phyloP scores from a whole-genome alignment of 352 stramenopile genomes.

The Pythium sp. region DNA sequence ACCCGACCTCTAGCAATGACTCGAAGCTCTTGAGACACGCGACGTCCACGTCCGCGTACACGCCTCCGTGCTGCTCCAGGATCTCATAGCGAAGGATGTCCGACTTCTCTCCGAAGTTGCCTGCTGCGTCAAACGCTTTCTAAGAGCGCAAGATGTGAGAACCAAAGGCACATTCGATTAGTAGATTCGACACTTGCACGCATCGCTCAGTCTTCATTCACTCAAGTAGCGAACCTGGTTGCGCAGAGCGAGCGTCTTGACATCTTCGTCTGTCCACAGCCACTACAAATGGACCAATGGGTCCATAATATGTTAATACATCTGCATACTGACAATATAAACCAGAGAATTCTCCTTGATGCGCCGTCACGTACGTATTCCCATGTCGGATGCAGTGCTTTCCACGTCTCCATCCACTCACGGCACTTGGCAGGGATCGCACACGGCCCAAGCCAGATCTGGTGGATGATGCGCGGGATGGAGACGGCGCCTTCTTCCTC shows the following conservation, averaged over 20 bases:
- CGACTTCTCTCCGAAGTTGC: conserved; percentile 68
- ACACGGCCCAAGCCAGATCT: conserved; percentile 62
- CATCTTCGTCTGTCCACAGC: conserved; percentile 52
- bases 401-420: conserved; percentile 48
- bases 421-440: conserved; percentile 26
- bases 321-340: not conserved
- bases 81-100: conserved; percentile 80
- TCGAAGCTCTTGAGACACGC: conserved; percentile 56
- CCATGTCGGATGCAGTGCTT: conserved; percentile 35
- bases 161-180: not conserved
- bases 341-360: not conserved
- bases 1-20: conserved; percentile 27
- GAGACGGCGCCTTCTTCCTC: not conserved
- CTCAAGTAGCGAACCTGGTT: conserved; percentile 27
- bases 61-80: conserved; percentile 41
- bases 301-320: not conserved
- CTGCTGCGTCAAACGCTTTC: conserved; percentile 40
- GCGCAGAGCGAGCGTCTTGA: conserved; percentile 20
- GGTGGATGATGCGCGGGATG: conserved; percentile 58
- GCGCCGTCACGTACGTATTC: conserved; percentile 21
- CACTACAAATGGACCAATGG: conserved; percentile 18
- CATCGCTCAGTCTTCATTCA: no score
- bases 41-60: conserved; percentile 76
- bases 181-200: not conserved
- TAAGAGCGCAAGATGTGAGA: conserved; percentile 14